phyloP scores from a whole-genome alignment of 352 stramenopile genomes.

The Phytophthora boehmeriae region DNA sequence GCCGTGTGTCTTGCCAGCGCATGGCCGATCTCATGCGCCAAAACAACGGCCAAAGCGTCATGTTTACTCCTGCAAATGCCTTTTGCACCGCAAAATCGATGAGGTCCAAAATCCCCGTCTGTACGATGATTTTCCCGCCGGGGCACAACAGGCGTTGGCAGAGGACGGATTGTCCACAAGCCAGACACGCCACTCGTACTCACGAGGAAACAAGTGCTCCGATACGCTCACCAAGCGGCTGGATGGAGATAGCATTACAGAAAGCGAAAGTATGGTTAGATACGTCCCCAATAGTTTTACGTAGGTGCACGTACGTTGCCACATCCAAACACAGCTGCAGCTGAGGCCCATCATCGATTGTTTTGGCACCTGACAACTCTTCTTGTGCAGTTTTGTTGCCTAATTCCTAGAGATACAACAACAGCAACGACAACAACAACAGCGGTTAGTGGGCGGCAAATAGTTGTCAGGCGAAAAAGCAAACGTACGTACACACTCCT shows the following conservation, averaged over 20 bases:
- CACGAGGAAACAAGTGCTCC: constrained; percentile 68
- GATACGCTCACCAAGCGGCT: constrained; percentile 64
- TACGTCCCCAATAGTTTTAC: neutral
- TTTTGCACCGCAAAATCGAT: constrained; percentile 65
- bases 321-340: constrained; percentile 67
- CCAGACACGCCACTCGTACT: constrained; percentile 70
- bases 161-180: constrained; percentile 56
- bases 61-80: constrained; percentile 63
- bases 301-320: constrained; percentile 40
- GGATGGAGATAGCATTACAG: constrained; percentile 1
- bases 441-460: constrained; percentile 1
- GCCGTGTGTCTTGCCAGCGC: constrained; percentile 66
- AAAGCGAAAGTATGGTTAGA: constrained; percentile 1
- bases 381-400: constrained; percentile 52
- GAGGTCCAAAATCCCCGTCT: constrained; percentile 70
- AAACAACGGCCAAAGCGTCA: constrained; percentile 67
- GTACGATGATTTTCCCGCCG: constrained; percentile 75
- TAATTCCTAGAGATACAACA: constrained; percentile 46
- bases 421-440: too few relatives aligned
- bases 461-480: too few relatives aligned
- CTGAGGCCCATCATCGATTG: constrained; percentile 52
- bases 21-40: constrained; percentile 72
- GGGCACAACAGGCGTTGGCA: constrained; percentile 66
- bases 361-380: constrained; percentile 38
- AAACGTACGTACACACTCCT: constrained; percentile 56